Conservation (phyloP, 2,329 filamentous ascomycete species). For the Aspergillus pseudonomiae region DNA sequence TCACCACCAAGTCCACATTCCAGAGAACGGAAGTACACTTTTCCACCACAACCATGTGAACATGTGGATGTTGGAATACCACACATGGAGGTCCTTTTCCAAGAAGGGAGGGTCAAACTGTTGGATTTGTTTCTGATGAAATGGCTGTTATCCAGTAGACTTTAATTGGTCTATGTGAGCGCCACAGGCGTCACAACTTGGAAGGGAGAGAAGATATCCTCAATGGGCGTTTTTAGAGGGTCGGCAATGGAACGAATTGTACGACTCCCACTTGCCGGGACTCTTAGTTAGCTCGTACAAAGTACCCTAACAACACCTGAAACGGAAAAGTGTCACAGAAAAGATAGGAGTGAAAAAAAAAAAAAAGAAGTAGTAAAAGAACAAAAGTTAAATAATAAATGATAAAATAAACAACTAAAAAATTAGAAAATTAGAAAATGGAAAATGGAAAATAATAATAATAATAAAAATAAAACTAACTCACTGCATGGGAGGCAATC, state of each 20-base stretch:
- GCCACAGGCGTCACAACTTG: slow-evolving; percentile 9
- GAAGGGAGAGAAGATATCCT: neutral
- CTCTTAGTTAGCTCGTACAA: neutral
- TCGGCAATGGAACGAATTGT: neutral
- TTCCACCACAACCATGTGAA: neutral
- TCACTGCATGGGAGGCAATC: neutral
- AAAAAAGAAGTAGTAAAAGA: neutral
- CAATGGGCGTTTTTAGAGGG: neutral
- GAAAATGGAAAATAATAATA: neutral
- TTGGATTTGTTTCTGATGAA: neutral
- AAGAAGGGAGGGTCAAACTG: no score
- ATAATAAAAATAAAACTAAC: neutral
- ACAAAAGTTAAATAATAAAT: no score
- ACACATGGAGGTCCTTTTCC: neutral
- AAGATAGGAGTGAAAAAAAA: neutral
- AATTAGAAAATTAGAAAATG: neutral
- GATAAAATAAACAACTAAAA: neutral
- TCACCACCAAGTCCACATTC: slow-evolving; percentile 4
- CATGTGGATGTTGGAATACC: neutral
- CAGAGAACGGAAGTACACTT: neutral
- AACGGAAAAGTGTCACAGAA: slow-evolving; percentile 17
- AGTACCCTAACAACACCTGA: slow-evolving; percentile 14
- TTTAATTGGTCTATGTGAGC: neutral
- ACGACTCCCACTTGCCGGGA: neutral
- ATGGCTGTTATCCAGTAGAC: neutral